phyloP scores from a whole-genome alignment of 2,329 filamentous ascomycete species.

The Fusarium verticillioides region DNA sequence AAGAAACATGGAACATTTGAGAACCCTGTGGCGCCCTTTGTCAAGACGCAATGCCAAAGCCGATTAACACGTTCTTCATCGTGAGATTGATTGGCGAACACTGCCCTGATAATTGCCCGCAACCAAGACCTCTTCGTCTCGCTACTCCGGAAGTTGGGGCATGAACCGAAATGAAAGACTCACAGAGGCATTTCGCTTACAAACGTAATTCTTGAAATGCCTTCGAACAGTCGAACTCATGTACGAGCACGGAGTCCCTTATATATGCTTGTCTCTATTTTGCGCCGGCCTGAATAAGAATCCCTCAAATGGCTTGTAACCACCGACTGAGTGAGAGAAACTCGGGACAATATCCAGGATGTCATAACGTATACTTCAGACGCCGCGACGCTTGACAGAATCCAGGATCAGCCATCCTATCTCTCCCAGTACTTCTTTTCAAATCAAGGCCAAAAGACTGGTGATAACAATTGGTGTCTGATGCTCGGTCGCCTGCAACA shows the following conservation, averaged over 20 bases:
- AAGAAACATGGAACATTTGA: conserved; percentile 1
- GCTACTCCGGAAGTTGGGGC: not conserved
- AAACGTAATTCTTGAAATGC: not conserved
- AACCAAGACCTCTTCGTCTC: not conserved
- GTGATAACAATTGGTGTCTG: not conserved
- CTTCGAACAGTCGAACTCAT: not conserved
- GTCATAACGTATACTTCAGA: not conserved
- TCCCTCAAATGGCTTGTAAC: not conserved
- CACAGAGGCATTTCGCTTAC: not conserved
- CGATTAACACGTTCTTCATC: not conserved
- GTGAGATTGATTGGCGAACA: not conserved
- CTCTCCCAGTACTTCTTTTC: not conserved
- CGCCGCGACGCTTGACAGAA: not conserved
- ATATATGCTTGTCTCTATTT: not conserved
- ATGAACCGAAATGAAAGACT: not conserved
- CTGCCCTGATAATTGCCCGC: not conserved
- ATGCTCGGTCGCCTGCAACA: not conserved
- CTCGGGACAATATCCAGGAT: not conserved
- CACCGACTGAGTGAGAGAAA: not conserved
- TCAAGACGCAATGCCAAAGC: not conserved
- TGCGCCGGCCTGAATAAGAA: not conserved
- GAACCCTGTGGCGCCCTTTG: not conserved
- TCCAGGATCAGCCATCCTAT: not conserved
- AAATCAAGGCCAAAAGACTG: not conserved
- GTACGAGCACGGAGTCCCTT: not conserved